Evolutionary conservation across 2,329 filamentous ascomycete species (phyloP).

Genomic region (Colletotrichum sp.): DNA sequence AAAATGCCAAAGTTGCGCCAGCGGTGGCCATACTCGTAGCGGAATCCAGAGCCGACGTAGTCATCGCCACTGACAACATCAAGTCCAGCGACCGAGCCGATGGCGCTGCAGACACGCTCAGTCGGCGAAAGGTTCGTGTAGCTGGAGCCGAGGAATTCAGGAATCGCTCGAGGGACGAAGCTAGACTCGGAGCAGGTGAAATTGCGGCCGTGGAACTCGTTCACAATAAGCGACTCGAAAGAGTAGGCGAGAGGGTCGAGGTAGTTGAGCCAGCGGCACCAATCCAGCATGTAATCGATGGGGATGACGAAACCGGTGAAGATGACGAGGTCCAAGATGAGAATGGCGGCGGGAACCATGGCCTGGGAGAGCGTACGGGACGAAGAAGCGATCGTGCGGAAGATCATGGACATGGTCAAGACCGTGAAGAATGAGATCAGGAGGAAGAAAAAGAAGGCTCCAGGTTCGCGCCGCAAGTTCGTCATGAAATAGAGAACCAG

Average conservation of each 20-base stretch:
- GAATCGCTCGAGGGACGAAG: slow-evolving; percentile 45
- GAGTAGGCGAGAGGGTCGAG: slow-evolving; percentile 80
- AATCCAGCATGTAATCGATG: slow-evolving; percentile 74
- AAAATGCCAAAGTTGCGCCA: slow-evolving; percentile 79
- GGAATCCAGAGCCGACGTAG: slow-evolving; percentile 60
- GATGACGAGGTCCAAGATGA: slow-evolving; percentile 71
- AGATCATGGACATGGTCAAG: slow-evolving; percentile 84
- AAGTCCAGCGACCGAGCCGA: slow-evolving; percentile 62
- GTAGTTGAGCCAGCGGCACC: slow-evolving; percentile 86
- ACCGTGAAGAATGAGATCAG: slow-evolving; percentile 77
- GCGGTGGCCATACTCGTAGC: slow-evolving; percentile 62
- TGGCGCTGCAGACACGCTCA: slow-evolving; percentile 61
- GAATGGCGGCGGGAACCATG: slow-evolving; percentile 63
- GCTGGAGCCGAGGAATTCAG: neutral
- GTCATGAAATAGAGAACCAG: slow-evolving; percentile 86
- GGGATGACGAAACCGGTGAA: slow-evolving; percentile 75
- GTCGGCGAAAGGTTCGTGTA: slow-evolving; percentile 39
- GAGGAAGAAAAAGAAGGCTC: slow-evolving; percentile 85
- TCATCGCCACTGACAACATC: slow-evolving; percentile 59
- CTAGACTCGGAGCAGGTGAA: slow-evolving; percentile 53
- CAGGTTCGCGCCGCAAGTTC: slow-evolving; percentile 75
- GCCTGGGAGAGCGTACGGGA: slow-evolving; percentile 74
- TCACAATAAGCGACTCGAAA: slow-evolving; percentile 82
- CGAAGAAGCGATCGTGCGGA: slow-evolving; percentile 79
- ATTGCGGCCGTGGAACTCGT: slow-evolving; percentile 75